Base-by-base conservation (phyloP, 2,329 filamentous ascomycete species). In the Talaromyces sp. region DNA sequence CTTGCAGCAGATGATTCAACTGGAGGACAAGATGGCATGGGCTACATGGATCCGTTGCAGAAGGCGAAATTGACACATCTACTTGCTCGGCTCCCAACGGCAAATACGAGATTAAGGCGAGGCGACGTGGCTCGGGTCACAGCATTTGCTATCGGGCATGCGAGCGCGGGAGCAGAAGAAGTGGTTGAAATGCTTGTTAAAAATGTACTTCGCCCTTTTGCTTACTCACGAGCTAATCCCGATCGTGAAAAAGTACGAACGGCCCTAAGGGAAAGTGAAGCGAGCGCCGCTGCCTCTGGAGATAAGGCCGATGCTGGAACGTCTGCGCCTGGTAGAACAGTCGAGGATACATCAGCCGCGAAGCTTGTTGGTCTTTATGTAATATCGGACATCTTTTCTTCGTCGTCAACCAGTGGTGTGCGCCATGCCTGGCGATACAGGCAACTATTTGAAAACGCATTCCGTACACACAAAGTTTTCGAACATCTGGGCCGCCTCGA, bases 371-470 rank as follows among this genome's bases (percentile, higher is more conserved):
- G 86, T 1, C 81, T 98, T 2, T 96, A 96, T 71, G 81, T 95
- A 58, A 83, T 91, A 58, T 87, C 83, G 33, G 93, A 97, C 72
- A 89, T 96, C 52, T 82, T 96, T 12, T 90, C 90, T 0, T 90
- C 90, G 0, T 91, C 89, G 0, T 82, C 84, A 5, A 91, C 88
- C 9, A 90, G 89, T 66, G 89, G 88, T 1, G 87, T 93, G 25
- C 87, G 90, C 1, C 90, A 93, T 72, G 90, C 91, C 2, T 96
- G 92, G 91, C 88, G 92, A 60, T 96, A 92, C 71, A 83, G 92
- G 23, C 87, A 90, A 67, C 82, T 93, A 2, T 92, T 96, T 65
- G 92, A 96, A 72, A 80, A 82, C 0, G 86, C 88, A 0, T 80
- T 97, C 25, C 86, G 85, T 33, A 78, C 84, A 8, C 84, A 86